Percentiles rank a stretch among this genome's conserved stretches.
These are phyloP conservation scores for Diplodia scrobiculata DNA, from an alignment of 2,329 filamentous ascomycete species.

Conservation along the genomic window DNA sequence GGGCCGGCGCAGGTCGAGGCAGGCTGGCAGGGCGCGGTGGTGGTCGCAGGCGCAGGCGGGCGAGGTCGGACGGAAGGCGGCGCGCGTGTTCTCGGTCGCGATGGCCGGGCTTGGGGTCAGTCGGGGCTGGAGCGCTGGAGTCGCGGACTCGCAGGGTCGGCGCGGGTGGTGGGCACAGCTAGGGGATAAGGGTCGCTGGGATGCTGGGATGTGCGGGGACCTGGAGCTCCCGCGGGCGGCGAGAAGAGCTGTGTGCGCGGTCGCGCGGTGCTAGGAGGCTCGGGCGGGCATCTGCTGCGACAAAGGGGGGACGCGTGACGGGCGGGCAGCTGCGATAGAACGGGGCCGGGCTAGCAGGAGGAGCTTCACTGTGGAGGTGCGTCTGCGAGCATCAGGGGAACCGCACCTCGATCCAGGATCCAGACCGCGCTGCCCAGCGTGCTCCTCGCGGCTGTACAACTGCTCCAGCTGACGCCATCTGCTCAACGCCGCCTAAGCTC, in stretches of 20 bases:
- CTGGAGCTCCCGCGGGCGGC: slow-evolving; percentile 18
- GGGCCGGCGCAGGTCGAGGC: not conserved
- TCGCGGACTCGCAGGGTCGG: not conserved
- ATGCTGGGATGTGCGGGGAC: slow-evolving; percentile 27
- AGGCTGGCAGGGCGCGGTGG: not conserved
- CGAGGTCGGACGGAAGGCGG: slow-evolving; percentile 3
- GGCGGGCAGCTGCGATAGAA: slow-evolving; percentile 20
- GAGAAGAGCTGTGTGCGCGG: not conserved
- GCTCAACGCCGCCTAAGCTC: not conserved
- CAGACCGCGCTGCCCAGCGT: slow-evolving; percentile 18
- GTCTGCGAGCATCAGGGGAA: slow-evolving; percentile 22
- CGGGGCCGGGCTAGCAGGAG: slow-evolving; percentile 23
- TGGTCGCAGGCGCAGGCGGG: not conserved
- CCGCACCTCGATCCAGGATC: not conserved
- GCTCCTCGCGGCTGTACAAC: slow-evolving; percentile 19
- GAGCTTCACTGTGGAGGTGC: slow-evolving; percentile 6
- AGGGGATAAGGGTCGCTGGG: slow-evolving; percentile 29
- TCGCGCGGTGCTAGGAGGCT: slow-evolving; percentile 21
- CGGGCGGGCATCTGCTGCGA: slow-evolving; percentile 17
- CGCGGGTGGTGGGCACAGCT: slow-evolving; percentile 5
- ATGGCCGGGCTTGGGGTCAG: not conserved
- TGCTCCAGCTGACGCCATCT: not conserved
- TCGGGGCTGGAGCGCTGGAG: not conserved
- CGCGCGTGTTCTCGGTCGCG: not conserved
- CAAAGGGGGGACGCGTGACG: slow-evolving; percentile 14